Base-by-base conservation (phyloP, 2,329 filamentous ascomycete genomes). In the Colletotrichum sp. region DNA sequence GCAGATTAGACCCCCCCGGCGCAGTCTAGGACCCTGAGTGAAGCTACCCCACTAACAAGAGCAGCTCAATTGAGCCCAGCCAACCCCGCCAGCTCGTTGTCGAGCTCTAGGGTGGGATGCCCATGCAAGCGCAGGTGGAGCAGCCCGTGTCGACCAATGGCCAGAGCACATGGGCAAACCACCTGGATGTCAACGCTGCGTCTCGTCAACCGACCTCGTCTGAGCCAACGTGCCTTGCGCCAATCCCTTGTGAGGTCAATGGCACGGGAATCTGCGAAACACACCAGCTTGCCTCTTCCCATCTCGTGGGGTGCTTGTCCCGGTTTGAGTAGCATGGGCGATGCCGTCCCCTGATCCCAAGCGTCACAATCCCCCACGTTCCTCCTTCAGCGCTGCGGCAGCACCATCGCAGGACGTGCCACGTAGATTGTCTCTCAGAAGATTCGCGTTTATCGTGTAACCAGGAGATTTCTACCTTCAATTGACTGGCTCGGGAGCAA, bases 91-190 rank as follows among this genome's bases (percentile, higher is more conserved):
- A 39, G 62, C 49, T 75, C 62, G 66, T 70, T 74, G 59, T 69
- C 65, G 36, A 74, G 62, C 34, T 67, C 34, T 49, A 62, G 49
- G 28, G 71, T 71, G 44, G 65, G 52, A 24, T 70, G 71, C 60
- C 71, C 66, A 71, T 75, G 64, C 72, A 34, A 65, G 34, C 21
- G 67, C 49, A 52, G 39, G 74, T 77, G 78, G 75, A 49, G 44
- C 69, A 69, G 44, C 32, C 57, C 72, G 79, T 79, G 80, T 82
- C 80, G 83, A 78, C 86, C 86, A 87, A 87, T 87, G 80, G 80
- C 83, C 86, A 81, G 80, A 81, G 82, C 86, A 87, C 86, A 87
- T 87, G 85, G 78, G 68, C 69, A 77, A 79, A 62, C 57, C 76
- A 77, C 77, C 52, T 77, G 72, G 77, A 32, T 64, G 49, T 55